Base-by-base conservation (phyloP, 1,284 basidiomycete species). In the Ustilago xerochloae region DNA sequence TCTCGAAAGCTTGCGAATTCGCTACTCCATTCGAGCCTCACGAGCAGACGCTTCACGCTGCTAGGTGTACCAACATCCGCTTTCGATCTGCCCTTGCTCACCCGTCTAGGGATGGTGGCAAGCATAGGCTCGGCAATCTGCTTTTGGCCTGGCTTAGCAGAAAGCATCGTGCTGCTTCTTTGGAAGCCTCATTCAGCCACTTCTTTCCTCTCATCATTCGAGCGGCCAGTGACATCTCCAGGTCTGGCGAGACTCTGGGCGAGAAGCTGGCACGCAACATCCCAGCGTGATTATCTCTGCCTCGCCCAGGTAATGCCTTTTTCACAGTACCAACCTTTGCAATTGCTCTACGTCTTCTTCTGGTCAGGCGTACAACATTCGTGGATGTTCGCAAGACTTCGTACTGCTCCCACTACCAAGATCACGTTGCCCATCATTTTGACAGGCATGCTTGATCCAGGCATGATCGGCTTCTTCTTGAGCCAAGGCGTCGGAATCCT, bases 281-380 rank as follows among this genome's bases (percentile, higher is more conserved):
- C 69, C 36, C 69, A 72, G 38, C 54, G 69, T 0, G 69, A 72
- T 45, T 72, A 72, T 20, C 51, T 66, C 46, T 58, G 52, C 43
- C 29, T 72, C 35, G 63, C 63, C 3, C 43, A 35, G 7, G 13
- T 66, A 4, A 38, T 62, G 35, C 69, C 69, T 6, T 61, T 61
- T 18, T 56, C 58, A 2, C 5, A n/a, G 1, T 20, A 49, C n/a
- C 39, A 43, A 6, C 29, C 38, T 1, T 15, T 72, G 41, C 63
- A 65, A 28, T 20, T 66, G 48, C 54, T 71, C 38, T 72, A 62
- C 18, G 69, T 63, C 4, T 72, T 72, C 33, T 63, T 66, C 35
- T 72, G 63, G 69, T 72, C 69, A 16, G 69, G 69, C 10, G 60
- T 66, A 18, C 69, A 72, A 46, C 69, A 72, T 46, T 68, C 70